Evolutionary conservation across 2,329 filamentous ascomycete genomes (phyloP), one percentile per base, ranked within the genome.

Genomic region (Cordyceps farinosa): DNA sequence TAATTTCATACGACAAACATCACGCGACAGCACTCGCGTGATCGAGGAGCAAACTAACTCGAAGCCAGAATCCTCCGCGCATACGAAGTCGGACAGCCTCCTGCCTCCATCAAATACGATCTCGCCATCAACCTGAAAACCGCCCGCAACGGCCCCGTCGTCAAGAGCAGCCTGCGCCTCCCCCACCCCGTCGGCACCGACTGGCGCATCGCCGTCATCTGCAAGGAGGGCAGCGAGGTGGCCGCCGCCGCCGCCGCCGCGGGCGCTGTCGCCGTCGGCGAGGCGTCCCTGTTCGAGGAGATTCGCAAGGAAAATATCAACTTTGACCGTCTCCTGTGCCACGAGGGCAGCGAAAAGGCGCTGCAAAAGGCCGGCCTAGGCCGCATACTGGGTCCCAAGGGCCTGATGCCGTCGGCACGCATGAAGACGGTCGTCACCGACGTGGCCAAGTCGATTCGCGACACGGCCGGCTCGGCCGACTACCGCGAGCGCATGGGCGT

Each of bases 151-250:
- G 92, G 93, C 0, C 89, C 93, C 22, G 87, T 95, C 9, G 83
- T 99, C 68, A 90, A 93, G 67, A 96, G 91, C 78, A 90, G 91
- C 73, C 83, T 99, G 73, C 88, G 90, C 48, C 87, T 99, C 22
- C 95, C 95, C 0, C 90, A 96, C 76, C 89, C 93, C 5, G 91
- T 98, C 68, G 90, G 92, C 75, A 96, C 91, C 66, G 92, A 96
- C 75, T 83, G 92, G 58, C 88, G 89, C 66, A 92, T 99, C 71
- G 95, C 89, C 72, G 95, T 98, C 62, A 91, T 99, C 69, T 94
- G 90, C 74, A 87, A 91, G n/a, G 89, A 94, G 62, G 88, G 87
- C 67, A 92, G 90, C 67, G 84, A 87, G 66, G 83, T 87, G 57
- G 92, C 89, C 59, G 82, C 85, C 67, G 88, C 91, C 58, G 95